These are phyloP conservation scores for Trichoderma harzianum DNA, from an alignment of 2,329 filamentous ascomycete species.

Conservation along the genomic window DNA sequence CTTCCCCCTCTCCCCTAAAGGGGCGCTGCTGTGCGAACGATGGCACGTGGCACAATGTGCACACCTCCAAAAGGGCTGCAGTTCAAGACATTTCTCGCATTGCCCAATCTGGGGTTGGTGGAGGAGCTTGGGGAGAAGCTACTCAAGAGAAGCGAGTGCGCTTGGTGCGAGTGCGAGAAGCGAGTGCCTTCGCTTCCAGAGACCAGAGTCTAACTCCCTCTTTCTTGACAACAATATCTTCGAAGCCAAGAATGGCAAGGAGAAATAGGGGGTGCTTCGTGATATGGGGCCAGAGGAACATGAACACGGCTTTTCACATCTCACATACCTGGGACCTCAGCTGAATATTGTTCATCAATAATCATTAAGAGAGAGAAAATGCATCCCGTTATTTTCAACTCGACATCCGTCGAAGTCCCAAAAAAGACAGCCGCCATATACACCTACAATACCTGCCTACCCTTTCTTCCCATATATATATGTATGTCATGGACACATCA, in stretches of 20 bases:
- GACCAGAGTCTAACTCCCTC: neutral
- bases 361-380: neutral
- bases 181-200: constrained; percentile 13
- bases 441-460: neutral
- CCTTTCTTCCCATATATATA: neutral
- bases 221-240: neutral
- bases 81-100: constrained; percentile 15
- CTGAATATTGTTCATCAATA: neutral
- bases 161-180: constrained; percentile 10
- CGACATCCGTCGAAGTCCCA: neutral
- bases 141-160: neutral
- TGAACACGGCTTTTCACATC: neutral
- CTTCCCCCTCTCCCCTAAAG: neutral
- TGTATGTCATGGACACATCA: constrained; percentile 13
- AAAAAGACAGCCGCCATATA: neutral
- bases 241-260: neutral
- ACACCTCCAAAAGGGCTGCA: neutral
- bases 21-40: neutral
- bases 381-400: neutral
- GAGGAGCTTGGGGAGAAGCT: neutral
- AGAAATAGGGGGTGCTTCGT: neutral
- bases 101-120: constrained; percentile 15
- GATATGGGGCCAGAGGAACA: neutral
- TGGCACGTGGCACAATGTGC: constrained; percentile 16
- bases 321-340: neutral